phyloP scores from a whole-genome alignment of 2,329 filamentous ascomycete genomes.

The Aspergillus quadrilineatus region DNA sequence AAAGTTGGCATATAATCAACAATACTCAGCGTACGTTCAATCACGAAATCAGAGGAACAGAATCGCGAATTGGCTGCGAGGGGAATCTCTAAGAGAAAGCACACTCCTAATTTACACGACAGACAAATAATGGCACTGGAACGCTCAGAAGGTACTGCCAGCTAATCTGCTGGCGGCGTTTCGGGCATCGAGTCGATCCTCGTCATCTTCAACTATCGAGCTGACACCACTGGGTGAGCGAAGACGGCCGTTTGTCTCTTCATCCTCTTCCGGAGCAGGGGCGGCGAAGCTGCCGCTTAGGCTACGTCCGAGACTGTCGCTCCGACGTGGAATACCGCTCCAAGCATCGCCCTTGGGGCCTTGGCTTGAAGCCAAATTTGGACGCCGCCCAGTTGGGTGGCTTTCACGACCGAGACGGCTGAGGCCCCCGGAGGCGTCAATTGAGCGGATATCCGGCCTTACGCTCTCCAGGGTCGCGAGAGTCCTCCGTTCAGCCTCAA shows the following conservation, averaged over 20 bases:
- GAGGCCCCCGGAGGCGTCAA: slow-evolving; percentile 86
- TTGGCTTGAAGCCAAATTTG: slow-evolving; percentile 81
- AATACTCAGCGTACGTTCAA: not conserved
- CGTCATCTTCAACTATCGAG: slow-evolving; percentile 60
- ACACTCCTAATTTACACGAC: slow-evolving; percentile 36
- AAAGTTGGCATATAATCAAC: not conserved
- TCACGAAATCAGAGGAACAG: not conserved
- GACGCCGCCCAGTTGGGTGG: slow-evolving; percentile 71
- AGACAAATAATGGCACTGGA: not conserved
- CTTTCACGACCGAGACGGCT: slow-evolving; percentile 85
- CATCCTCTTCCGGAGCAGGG: slow-evolving; percentile 63
- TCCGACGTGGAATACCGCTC: slow-evolving; percentile 85
- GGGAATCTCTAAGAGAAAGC: slow-evolving; percentile 35
- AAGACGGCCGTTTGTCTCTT: slow-evolving; percentile 52
- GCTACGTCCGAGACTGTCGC: slow-evolving; percentile 74
- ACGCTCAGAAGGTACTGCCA: slow-evolving; percentile 78
- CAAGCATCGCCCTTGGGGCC: slow-evolving; percentile 97
- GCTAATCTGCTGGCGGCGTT: slow-evolving; percentile 94
- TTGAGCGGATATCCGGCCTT: slow-evolving; percentile 85
- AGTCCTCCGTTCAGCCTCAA: slow-evolving; percentile 89
- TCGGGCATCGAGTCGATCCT: slow-evolving; percentile 89
- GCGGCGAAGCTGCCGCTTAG: slow-evolving; percentile 70
- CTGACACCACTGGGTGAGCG: slow-evolving; percentile 49
- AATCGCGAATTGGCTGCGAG: slow-evolving; percentile 13
- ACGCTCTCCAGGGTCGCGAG: slow-evolving; percentile 92